Conservation (phyloP, 106 monocot species). For the Phalaenopsis aphrodite region DNA sequence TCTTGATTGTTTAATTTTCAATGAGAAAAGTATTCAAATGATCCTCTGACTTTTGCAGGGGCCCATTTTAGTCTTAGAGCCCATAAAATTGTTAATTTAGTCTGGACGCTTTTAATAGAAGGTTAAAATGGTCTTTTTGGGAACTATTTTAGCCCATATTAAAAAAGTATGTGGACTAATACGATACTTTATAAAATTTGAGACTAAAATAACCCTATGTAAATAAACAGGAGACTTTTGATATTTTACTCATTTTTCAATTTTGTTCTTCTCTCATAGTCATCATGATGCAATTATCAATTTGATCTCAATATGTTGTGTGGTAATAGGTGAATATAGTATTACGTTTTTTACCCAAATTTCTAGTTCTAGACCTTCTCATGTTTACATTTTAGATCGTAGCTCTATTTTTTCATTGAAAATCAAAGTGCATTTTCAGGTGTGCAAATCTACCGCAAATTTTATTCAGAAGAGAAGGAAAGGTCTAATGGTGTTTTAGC, state of each 20-base stretch:
- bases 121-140: too few species aligned
- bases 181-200: too few species aligned
- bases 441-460: constrained; percentile 70
- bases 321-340: neutral
- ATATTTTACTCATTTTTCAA: too few species aligned
- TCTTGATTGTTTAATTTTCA: neutral
- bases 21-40: too few species aligned
- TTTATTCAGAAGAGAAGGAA: constrained; percentile 84
- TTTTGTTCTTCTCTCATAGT: neutral
- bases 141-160: too few species aligned
- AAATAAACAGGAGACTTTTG: too few species aligned
- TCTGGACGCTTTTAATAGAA: too few species aligned
- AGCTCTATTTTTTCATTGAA: neutral
- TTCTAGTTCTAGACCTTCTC: neutral
- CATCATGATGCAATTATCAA: neutral
- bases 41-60: too few species aligned
- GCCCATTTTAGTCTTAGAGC: too few species aligned
- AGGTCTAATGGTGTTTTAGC: constrained; percentile 62
- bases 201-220: too few species aligned
- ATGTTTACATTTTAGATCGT: neutral
- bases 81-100: too few species aligned
- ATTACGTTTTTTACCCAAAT: neutral
- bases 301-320: neutral
- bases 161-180: too few species aligned
- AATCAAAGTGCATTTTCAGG: constrained; percentile 29